These are phyloP conservation scores for Auricularia auricula-judae DNA, from an alignment of 768 basidiomycete species.

Conservation along the genomic window DNA sequence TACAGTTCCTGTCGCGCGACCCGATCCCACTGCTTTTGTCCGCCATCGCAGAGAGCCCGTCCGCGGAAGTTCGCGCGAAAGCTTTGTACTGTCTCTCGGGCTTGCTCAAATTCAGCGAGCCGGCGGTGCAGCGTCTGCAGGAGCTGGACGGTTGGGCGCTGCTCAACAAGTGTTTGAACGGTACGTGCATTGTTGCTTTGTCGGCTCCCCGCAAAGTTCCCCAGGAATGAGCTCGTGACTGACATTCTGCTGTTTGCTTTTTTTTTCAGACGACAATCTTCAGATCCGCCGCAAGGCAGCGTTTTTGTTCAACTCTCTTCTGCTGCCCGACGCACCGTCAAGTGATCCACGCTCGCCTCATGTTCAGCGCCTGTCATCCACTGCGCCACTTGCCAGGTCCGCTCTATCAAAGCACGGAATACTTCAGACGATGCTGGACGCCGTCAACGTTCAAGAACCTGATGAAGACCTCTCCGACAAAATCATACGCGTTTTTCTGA, in stretches of 20 bases:
- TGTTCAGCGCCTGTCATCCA: neutral
- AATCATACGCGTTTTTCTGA: conserved; percentile 2
- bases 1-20: conserved; percentile 50
- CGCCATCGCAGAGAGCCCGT: conserved; percentile 15
- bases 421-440: neutral
- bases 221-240: neutral
- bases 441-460: neutral
- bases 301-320: conserved; percentile 65
- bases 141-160: conserved; percentile 52
- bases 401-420: neutral
- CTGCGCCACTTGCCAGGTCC: neutral
- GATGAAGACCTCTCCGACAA: conserved; percentile 4
- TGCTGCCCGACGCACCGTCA: conserved; percentile 34
- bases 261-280: conserved; percentile 57
- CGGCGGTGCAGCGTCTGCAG: conserved; percentile 47
- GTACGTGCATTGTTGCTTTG: conserved; percentile 21
- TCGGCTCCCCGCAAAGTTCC: neutral
- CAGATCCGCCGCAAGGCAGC: conserved; percentile 64
- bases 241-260: neutral
- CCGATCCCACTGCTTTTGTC: conserved; percentile 56
- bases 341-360: neutral
- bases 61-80: conserved; percentile 56
- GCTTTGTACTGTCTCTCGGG: conserved; percentile 76
- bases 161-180: conserved; percentile 49
- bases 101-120: conserved; percentile 62